Evolutionary conservation across 2,329 filamentous ascomycete species (phyloP), one percentile per base, ranked within the genome.

Genomic region (Paecilomyces sp.): DNA sequence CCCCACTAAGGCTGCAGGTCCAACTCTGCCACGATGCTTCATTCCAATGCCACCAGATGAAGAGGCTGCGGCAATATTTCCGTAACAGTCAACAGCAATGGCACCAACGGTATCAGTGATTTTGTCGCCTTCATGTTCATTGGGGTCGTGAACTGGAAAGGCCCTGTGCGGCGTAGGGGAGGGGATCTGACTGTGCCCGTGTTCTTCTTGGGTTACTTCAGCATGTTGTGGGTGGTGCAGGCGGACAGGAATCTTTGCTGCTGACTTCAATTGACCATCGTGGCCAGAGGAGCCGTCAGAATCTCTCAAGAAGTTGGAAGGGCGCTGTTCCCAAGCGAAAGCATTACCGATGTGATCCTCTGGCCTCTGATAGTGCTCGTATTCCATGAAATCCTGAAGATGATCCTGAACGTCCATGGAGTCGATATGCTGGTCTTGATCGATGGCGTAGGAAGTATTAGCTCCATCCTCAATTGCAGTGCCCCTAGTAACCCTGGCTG

Each of bases 41-140:
- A 99, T 97, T 30, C 94, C 93, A 71, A 99, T 99, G 1, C 94
- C 94, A 5, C 94, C 94, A 15, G 95, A 99, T 1, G 94, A 99
- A 1, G 94, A 96, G 15, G 89, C 94, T 3, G 93, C 94, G 3
- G 95, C 93, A 70, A 99, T 96, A 60, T 89, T 88, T 15, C 94
- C 94, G 66, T 83, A 85, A 56, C 84, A 83, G 69, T 99, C 94
- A 63, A 99, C 88, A 11, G 92, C 94, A 70, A 99, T 96, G 30
- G 92, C 94, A 53, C 95, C 94, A 61, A 99, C 92, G 12, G 94
- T 99, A 77, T 99, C 94, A 2, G 89, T 95, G 66, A 99, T 82
- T 68, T 89, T 83, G 62, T 91, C 86, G 24, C 79, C 73, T 18
- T 67, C 58, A 54, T 61, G 56, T n/a, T 54, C 36, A 11, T 57